phyloP scores from a whole-genome alignment of 2,329 filamentous ascomycete genomes.

The Coleophoma eucalyptorum region DNA sequence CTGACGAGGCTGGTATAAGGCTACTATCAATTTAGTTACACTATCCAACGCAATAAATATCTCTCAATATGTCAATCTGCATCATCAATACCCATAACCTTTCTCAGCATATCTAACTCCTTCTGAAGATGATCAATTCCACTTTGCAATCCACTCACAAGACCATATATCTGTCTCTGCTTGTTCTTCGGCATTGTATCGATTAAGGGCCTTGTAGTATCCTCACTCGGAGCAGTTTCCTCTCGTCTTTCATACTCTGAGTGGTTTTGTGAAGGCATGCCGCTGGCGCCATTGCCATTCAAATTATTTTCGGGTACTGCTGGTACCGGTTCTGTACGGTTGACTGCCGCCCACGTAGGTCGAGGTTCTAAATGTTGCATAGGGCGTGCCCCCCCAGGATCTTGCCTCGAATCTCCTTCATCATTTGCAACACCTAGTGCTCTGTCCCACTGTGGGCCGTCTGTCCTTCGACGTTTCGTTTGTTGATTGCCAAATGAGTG shows the following conservation, averaged over 20 bases:
- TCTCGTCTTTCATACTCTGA: conserved; percentile 17
- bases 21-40: background rate
- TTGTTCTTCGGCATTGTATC: conserved; percentile 25
- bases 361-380: background rate
- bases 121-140: conserved; percentile 27
- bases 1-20: too few relatives aligned
- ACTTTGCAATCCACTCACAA: conserved; percentile 25
- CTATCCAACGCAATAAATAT: background rate
- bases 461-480: conserved; percentile 18
- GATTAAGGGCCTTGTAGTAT: conserved; percentile 19
- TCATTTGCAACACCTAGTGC: conserved; percentile 17
- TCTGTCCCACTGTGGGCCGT: conserved; percentile 23
- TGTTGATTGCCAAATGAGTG: conserved; percentile 5
- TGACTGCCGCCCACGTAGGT: conserved; percentile 20
- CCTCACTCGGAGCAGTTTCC: conserved; percentile 15
- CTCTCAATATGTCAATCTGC: background rate
- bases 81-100: conserved; percentile 25
- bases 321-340: conserved; percentile 5
- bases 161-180: conserved; percentile 25
- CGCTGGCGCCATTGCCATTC: conserved; percentile 3
- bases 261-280: conserved; percentile 2
- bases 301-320: conserved; percentile 4
- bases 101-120: conserved; percentile 24
- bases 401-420: conserved; percentile 18
- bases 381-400: conserved; percentile 3